Evolutionary conservation across 78 protist species (phyloP).

Genomic region (Blattamonas nauphoetae): DNA sequence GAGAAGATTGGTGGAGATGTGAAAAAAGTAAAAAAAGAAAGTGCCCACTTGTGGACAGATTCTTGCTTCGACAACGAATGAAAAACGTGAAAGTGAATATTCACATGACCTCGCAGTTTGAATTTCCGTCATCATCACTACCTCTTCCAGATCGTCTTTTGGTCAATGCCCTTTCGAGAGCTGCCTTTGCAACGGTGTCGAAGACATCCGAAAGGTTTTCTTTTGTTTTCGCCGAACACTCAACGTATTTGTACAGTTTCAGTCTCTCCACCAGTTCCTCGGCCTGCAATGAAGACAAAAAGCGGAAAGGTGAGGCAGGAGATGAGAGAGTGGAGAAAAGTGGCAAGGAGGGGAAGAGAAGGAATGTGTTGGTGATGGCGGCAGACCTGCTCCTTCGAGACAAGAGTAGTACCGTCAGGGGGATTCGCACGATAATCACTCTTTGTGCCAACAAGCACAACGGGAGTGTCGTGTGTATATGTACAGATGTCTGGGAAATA

Average conservation of each 20-base stretch:
- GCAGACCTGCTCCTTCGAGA: background rate
- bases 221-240: background rate
- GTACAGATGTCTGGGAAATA: background rate
- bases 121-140: too few relatives aligned
- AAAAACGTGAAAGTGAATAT: too few relatives aligned
- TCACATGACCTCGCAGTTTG: too few relatives aligned
- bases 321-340: too few relatives aligned
- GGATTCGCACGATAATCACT: background rate
- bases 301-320: background rate
- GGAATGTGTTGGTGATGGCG: too few relatives aligned
- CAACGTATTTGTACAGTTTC: background rate
- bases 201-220: background rate
- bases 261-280: background rate
- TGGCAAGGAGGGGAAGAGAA: too few relatives aligned
- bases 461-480: background rate
- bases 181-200: background rate
- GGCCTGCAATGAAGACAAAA: background rate
- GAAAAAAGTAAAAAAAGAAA: too few relatives aligned
- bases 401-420: background rate
- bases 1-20: too few relatives aligned
- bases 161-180: too few relatives aligned
- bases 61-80: too few relatives aligned
- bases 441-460: constrained; percentile 5
- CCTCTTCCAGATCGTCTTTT: too few relatives aligned
- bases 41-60: too few relatives aligned